These are phyloP conservation scores for Fusarium acutatum DNA, from an alignment of 2,329 filamentous ascomycete genomes.

Conservation along the genomic window DNA sequence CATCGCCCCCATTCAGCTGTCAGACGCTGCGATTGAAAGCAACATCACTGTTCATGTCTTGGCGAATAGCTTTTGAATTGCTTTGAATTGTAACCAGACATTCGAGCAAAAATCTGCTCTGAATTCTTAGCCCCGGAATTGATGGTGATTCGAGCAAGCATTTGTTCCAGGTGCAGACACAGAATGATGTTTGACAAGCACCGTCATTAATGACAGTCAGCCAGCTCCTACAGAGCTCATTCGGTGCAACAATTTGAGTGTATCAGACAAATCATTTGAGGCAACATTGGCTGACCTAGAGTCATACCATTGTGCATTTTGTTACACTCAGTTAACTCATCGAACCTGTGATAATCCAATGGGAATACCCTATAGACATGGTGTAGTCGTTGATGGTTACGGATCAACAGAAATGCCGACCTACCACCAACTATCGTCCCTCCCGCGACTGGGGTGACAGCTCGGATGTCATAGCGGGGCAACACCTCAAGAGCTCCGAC, in stretches of 20 bases:
- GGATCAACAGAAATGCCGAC: constrained; percentile 15
- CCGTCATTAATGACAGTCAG: fast-evolving
- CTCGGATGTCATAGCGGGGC: constrained; percentile 42
- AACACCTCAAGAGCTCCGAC: constrained; percentile 33
- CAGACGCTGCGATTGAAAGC: neutral
- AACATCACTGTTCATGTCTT: neutral
- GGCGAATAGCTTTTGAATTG: neutral
- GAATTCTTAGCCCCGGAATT: neutral
- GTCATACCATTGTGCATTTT: neutral
- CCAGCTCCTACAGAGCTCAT: too few relatives aligned
- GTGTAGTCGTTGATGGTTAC: fast-evolving
- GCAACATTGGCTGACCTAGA: neutral
- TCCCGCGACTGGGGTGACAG: constrained; percentile 2
- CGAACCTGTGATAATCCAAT: too few relatives aligned
- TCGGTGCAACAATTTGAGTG: neutral
- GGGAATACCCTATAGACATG: neutral
- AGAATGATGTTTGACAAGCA: too few relatives aligned
- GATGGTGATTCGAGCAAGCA: too few relatives aligned
- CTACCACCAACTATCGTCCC: neutral
- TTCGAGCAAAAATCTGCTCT: neutral
- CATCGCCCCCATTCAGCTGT: neutral
- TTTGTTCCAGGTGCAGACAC: fast-evolving
- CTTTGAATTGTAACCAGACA: neutral
- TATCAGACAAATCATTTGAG: neutral
- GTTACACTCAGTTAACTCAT: neutral